A percentile compares a stretch with the other conserved stretches of the same genome.
Conservation (phyloP, 1,139 yeast species). For the Pichia sp. region DNA sequence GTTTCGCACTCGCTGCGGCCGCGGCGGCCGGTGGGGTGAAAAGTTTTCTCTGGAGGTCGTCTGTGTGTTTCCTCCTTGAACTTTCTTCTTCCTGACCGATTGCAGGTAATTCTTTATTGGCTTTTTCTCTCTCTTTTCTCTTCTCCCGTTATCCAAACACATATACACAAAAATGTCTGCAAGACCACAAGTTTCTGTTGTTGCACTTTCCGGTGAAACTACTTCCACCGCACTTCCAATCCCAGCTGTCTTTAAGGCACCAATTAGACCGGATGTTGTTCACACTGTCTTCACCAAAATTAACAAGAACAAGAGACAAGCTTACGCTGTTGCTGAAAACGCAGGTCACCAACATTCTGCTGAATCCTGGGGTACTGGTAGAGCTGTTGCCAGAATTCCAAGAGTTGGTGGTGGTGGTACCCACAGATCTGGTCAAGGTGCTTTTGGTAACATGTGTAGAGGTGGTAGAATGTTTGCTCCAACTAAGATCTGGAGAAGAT, state of each 20-base stretch:
- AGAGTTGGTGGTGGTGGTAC: conserved; percentile 99
- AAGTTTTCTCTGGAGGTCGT: too few relatives aligned
- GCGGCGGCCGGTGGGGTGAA: too few relatives aligned
- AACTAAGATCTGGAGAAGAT: conserved; percentile 99
- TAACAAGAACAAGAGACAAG: conserved; percentile 99
- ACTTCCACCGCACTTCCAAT: conserved; percentile 80
- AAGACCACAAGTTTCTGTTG: conserved; percentile 96
- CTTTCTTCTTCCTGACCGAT: too few relatives aligned
- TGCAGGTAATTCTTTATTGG: too few relatives aligned
- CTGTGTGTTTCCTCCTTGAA: too few relatives aligned
- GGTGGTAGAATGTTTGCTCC: conserved; percentile 99
- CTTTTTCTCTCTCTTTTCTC: background rate
- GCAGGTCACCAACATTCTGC: conserved; percentile 99
- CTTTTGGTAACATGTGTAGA: conserved; percentile 99
- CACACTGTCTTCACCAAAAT: conserved; percentile 98
- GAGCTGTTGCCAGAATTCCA: conserved; percentile 99
- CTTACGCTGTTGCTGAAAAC: conserved; percentile 98
- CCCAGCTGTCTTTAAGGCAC: conserved; percentile 99
- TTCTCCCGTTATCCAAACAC: conserved; percentile 5
- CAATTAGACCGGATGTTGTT: conserved; percentile 99
- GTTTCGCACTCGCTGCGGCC: too few relatives aligned
- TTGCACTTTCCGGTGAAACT: conserved; percentile 77
- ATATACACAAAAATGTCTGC: conserved; percentile 46
- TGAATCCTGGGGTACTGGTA: conserved; percentile 99
- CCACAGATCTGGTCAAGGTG: conserved; percentile 99